Percentiles rank a stretch among this genome's conserved stretches.
These are phyloP conservation scores for Volutella citrinella DNA, from an alignment of 2,329 filamentous ascomycete genomes.

Conservation along the genomic window DNA sequence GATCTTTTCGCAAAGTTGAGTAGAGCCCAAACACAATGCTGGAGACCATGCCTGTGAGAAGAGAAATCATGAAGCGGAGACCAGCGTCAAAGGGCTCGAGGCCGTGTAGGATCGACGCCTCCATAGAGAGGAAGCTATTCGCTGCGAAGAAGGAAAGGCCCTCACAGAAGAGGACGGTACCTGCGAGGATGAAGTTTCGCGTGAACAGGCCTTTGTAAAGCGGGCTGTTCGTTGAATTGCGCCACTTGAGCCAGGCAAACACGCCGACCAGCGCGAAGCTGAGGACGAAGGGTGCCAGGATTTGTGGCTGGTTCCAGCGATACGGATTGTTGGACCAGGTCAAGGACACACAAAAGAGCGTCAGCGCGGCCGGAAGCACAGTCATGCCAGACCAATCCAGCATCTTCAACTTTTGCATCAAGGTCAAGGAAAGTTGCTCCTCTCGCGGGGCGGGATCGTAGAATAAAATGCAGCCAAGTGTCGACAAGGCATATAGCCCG, in stretches of 20 bases:
- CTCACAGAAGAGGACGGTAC: slow-evolving; percentile 35
- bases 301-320: background rate
- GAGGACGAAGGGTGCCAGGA: background rate
- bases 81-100: background rate
- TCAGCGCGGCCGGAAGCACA: background rate
- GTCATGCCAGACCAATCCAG: background rate
- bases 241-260: background rate
- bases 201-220: slow-evolving; percentile 39
- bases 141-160: slow-evolving; percentile 38
- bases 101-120: background rate
- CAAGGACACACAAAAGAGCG: background rate
- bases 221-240: slow-evolving; percentile 31
- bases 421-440: background rate
- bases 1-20: background rate
- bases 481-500: background rate
- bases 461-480: background rate
- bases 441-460: background rate
- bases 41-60: background rate
- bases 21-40: background rate
- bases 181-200: slow-evolving; percentile 35
- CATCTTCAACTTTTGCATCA: background rate
- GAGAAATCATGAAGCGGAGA: background rate
- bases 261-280: background rate
- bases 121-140: slow-evolving; percentile 22
- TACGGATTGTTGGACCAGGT: background rate